Evolutionary conservation across 2,329 filamentous ascomycete genomes (phyloP).

Genomic region (Karstenula rhodostoma): DNA sequence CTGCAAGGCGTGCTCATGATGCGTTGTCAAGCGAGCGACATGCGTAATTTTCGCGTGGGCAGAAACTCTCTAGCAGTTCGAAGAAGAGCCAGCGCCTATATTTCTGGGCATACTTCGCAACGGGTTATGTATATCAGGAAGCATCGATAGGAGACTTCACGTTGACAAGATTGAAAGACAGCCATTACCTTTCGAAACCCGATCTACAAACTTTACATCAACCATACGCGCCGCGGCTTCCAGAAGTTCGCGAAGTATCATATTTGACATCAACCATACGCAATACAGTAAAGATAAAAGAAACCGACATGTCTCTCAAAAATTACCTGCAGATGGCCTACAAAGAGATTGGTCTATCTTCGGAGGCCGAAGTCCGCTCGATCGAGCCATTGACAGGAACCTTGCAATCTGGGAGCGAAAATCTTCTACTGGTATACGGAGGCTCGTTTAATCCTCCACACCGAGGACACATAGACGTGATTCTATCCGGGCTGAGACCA

Average conservation of each 20-base stretch:
- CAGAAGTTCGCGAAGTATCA: too few species aligned
- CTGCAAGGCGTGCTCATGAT: neutral
- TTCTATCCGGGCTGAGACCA: neutral
- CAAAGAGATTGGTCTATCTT: constrained; percentile 1
- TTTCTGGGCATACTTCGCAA: neutral
- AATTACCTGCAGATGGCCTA: constrained; percentile 2
- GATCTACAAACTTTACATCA: too few species aligned
- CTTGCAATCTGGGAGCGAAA: neutral
- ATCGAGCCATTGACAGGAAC: constrained; percentile 1
- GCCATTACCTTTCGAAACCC: neutral
- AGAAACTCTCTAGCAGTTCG: neutral
- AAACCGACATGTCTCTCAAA: constrained; percentile 1
- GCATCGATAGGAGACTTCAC: neutral
- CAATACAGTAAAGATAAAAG: neutral
- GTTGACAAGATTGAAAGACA: neutral
- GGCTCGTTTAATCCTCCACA: constrained; percentile 3
- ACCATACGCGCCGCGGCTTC: too few species aligned
- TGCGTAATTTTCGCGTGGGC: neutral
- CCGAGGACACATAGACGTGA: neutral
- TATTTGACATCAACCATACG: neutral
- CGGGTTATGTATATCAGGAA: neutral
- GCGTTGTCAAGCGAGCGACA: neutral
- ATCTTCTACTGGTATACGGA: neutral
- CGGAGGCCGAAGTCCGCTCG: neutral
- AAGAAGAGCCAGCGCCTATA: neutral